phyloP scores from a whole-genome alignment of 192 early-diverging fungal species.

The Podochytrium sp. region DNA sequence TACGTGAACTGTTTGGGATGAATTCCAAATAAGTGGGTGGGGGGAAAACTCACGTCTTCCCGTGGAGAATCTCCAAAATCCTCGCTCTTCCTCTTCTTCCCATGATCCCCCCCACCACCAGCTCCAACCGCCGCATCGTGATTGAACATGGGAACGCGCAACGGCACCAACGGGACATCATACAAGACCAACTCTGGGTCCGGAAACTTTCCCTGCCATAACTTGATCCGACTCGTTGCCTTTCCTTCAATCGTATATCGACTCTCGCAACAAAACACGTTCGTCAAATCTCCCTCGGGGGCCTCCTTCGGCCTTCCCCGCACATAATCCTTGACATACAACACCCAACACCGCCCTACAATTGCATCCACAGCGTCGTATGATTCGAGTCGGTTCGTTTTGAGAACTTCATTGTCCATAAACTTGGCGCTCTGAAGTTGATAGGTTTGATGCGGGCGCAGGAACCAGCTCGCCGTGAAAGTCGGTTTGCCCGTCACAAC shows the following conservation, averaged over 20 bases:
- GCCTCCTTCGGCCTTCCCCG: conserved; percentile 54
- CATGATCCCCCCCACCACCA: not conserved
- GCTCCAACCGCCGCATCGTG: not conserved
- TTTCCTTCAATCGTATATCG: conserved; percentile 64
- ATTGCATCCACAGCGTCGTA: conserved; percentile 60
- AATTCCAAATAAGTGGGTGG: conserved; percentile 6
- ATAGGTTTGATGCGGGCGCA: conserved; percentile 69
- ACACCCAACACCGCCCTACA: conserved; percentile 63
- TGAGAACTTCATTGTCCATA: conserved; percentile 70
- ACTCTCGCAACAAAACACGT: conserved; percentile 69
- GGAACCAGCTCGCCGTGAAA: conserved; percentile 63
- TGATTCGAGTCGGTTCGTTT: conserved; percentile 58
- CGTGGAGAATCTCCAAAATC: conserved; percentile 36
- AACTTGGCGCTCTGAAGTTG: conserved; percentile 61
- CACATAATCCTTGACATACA: conserved; percentile 62
- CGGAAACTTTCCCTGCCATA: conserved; percentile 61
- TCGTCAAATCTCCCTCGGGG: conserved; percentile 39
- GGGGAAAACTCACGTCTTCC: conserved; percentile 24
- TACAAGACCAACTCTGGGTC: conserved; percentile 36
- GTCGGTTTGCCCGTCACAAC: not conserved
- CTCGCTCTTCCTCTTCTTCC: conserved; percentile 20
- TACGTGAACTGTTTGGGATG: not conserved
- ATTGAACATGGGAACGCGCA: conserved; percentile 16
- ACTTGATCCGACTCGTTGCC: conserved; percentile 63
- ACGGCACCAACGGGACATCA: conserved; percentile 1